Evolutionary conservation across 495 filamentous ascomycete genomes (phyloP).

Genomic region (Acidomyces sp.): DNA sequence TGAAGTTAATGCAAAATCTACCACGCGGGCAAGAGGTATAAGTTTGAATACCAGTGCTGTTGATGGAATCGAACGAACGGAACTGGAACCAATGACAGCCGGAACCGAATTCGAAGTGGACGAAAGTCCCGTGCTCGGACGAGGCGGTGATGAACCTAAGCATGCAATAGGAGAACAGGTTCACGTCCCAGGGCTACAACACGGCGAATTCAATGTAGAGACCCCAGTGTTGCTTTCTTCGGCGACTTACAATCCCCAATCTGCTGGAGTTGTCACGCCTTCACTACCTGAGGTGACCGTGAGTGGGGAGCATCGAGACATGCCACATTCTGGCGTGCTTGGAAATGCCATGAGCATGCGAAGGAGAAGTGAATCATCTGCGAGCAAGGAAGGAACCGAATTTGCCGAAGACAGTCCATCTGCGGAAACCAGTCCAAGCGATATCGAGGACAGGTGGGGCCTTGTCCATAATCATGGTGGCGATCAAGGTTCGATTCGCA

Average conservation of each 20-base stretch:
- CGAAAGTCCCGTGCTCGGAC: slow-evolving; percentile 50
- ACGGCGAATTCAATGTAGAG: no score
- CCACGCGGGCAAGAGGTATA: slow-evolving; percentile 3
- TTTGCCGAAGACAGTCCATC: slow-evolving; percentile 15
- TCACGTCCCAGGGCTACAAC: slow-evolving; percentile 17
- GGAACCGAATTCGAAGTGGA: slow-evolving; percentile 28
- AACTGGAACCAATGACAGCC: slow-evolving; percentile 17
- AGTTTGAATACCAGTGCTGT: slow-evolving; percentile 13
- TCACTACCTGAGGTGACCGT: neutral
- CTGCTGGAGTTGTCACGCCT: slow-evolving; percentile 11
- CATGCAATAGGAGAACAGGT: slow-evolving; percentile 31
- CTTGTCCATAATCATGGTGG: slow-evolving; percentile 4
- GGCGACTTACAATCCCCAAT: slow-evolving; percentile 35
- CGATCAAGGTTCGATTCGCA: slow-evolving; percentile 16
- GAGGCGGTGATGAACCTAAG: slow-evolving; percentile 43
- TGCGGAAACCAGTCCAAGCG: slow-evolving; percentile 11
- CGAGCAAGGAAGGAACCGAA: slow-evolving; percentile 6
- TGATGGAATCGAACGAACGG: slow-evolving; percentile 7
- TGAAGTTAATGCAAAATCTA: neutral
- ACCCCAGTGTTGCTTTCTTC: slow-evolving; percentile 15
- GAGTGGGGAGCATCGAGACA: slow-evolving; percentile 6
- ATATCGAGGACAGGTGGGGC: slow-evolving; percentile 16
- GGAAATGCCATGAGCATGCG: slow-evolving; percentile 15
- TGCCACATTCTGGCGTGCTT: slow-evolving; percentile 16
- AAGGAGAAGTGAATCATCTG: slow-evolving; percentile 5